Evolutionary conservation across 805 yeast genomes (phyloP).

Genomic region (Candida rishiriensis): DNA sequence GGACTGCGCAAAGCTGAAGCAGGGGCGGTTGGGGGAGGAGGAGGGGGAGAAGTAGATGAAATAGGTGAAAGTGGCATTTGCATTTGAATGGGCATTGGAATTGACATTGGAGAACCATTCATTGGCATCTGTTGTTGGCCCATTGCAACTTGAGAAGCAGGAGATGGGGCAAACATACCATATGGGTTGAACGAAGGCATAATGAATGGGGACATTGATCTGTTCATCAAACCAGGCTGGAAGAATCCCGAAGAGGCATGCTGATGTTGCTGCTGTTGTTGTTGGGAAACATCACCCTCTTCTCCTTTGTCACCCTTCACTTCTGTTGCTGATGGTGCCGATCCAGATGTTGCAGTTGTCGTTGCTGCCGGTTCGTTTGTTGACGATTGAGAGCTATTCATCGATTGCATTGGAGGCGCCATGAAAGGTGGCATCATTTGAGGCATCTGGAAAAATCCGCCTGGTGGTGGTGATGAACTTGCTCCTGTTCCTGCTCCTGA

Average conservation of each 20-base stretch:
- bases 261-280: not conserved
- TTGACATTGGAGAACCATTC: not conserved
- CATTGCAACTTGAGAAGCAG: constrained; percentile 1
- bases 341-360: not conserved
- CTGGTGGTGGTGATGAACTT: not conserved
- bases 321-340: not conserved
- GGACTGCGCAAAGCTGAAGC: constrained; percentile 1
- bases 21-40: constrained; percentile 1
- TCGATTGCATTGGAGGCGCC: not conserved
- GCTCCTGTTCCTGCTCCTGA: no score
- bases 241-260: constrained; percentile 6
- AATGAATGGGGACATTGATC: constrained; percentile 37
- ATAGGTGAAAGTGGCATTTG: not conserved
- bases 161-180: constrained; percentile 21
- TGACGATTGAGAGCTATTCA: not conserved
- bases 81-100: not conserved
- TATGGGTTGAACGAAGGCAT: constrained; percentile 50
- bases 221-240: constrained; percentile 20
- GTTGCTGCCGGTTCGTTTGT: not conserved
- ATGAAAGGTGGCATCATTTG: constrained; percentile 11
- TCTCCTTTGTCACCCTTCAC: constrained; percentile 1
- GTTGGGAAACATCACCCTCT: not conserved
- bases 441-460: constrained; percentile 12
- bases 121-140: no score
- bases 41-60: not conserved